Evolutionary conservation across 805 yeast species (phyloP), one percentile per base, ranked within the genome.

Genomic region (Saccharomycopsis oosterbeekiorum): DNA sequence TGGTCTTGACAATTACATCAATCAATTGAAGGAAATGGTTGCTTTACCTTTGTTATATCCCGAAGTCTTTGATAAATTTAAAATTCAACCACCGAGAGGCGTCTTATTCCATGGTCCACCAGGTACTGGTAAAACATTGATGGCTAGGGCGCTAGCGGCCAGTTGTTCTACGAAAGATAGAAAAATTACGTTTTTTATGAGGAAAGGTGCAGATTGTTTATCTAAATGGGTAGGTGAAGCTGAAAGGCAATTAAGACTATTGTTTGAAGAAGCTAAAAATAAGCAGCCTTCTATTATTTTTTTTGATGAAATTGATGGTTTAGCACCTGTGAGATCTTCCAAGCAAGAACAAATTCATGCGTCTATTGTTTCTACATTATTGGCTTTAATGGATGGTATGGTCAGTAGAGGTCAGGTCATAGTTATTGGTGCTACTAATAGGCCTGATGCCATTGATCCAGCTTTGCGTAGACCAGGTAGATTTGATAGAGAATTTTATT

Each of bases 151-250:
- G 0, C 76, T 94, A 58, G 99, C 99, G 1, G 94, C 98, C 0
- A 88, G 96, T 66, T 91, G 97, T 68, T 88, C 97, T 0, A 83
- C 96, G 0, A 85, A 88, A 17, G 85, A 85, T 14, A 78, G 86
- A 64, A 93, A 94, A 67, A 91, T 94, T 62, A 91, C 99, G 0
- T 94, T 94, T 69, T 94, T 91, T 74, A 94, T 94, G 99, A 78
- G 99, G 65, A 94, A 94, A 71, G 99, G 99, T 65, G 98, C 99
- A 0, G 99, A 94, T 72, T 88, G 96, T 70, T 76, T 94, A 67
- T 89, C 97, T 55, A 94, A 94, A 75, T 94, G 99, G 99, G 98
- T 94, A 2, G 99, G 99, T 68, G 99, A 94, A 73, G 98, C 98
- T 5, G 99, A 94, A 74, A 80, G 99, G 66, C 98, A 94, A 71